Conservation (phyloP, 371 early-diverging fungal species). For the Saksenaea vasiformis region DNA sequence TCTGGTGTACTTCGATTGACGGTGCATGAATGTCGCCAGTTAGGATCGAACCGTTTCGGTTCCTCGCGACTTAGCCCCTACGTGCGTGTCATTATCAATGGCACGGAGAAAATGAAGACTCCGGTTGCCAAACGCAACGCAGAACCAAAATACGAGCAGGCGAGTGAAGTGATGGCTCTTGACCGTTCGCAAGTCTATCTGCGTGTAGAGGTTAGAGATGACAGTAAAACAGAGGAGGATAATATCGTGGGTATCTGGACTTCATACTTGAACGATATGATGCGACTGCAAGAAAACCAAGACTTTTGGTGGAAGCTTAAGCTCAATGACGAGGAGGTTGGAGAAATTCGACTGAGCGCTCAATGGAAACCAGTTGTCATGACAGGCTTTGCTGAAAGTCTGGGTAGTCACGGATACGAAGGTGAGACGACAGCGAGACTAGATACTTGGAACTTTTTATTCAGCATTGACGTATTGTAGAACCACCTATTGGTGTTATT, state of each 20-base stretch:
- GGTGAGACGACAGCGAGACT: constrained; percentile 12
- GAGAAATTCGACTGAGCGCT: constrained; percentile 47
- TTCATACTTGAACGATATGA: constrained; percentile 33
- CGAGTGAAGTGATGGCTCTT: constrained; percentile 46
- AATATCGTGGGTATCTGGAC: constrained; percentile 45
- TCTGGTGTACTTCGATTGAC: constrained; percentile 56
- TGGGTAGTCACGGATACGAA: constrained; percentile 41
- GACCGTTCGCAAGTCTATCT: constrained; percentile 42
- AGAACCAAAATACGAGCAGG: constrained; percentile 50
- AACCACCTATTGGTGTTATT: constrained; percentile 79
- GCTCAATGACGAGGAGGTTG: constrained; percentile 21
- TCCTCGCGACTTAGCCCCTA: constrained; percentile 43
- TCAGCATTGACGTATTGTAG: constrained; percentile 16
- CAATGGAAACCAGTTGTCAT: constrained; percentile 62
- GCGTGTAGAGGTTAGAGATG: constrained; percentile 37
- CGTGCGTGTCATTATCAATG: constrained; percentile 48
- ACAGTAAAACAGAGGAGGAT: constrained; percentile 34
- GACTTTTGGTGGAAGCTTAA: constrained; percentile 50
- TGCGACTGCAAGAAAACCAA: constrained; percentile 35
- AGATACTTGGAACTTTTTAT: not conserved
- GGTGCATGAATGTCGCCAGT: constrained; percentile 52
- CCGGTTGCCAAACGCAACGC: constrained; percentile 44
- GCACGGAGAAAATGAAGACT: constrained; percentile 40
- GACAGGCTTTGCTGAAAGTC: constrained; percentile 37
- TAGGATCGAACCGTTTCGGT: constrained; percentile 22